phyloP scores from a whole-genome alignment of 1,139 yeast species.

The Insectozyma bohioensis region DNA sequence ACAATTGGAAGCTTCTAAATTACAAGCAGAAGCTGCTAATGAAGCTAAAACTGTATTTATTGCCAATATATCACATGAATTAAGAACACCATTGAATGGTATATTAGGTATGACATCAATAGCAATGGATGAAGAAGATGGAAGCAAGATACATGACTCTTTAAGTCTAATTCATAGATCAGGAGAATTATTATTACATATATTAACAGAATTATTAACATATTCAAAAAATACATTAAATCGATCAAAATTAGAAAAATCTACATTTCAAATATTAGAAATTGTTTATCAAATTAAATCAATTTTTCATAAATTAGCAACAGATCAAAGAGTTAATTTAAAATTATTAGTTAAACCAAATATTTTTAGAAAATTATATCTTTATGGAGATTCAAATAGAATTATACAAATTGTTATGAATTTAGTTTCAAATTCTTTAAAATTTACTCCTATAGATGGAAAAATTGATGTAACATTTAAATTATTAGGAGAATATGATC shows the following conservation, averaged over 20 bases:
- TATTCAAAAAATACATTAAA: constrained; percentile 89
- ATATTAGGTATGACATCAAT: constrained; percentile 95
- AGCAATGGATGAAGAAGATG: constrained; percentile 81
- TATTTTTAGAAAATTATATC: constrained; percentile 55
- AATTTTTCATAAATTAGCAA: constrained; percentile 82
- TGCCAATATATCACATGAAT: constrained; percentile 93
- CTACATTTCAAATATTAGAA: constrained; percentile 72
- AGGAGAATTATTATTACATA: constrained; percentile 83
- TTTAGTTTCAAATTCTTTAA: constrained; percentile 71
- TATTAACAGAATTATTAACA: constrained; percentile 83
- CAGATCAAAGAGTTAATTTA: constrained; percentile 69
- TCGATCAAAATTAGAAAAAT: constrained; percentile 77
- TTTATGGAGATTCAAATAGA: constrained; percentile 84
- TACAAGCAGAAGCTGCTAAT: constrained; percentile 90
- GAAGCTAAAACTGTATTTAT: constrained; percentile 94
- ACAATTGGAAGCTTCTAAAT: constrained; percentile 83
- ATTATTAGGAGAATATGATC: constrained; percentile 72
- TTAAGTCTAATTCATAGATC: constrained; percentile 79
- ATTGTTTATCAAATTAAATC: constrained; percentile 83
- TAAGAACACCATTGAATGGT: constrained; percentile 93
- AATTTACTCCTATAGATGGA: constrained; percentile 88
- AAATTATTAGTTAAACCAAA: constrained; percentile 61
- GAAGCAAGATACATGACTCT: constrained; percentile 59
- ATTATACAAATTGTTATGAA: constrained; percentile 87
- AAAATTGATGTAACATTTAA: constrained; percentile 66